phyloP scores from a whole-genome alignment of 2,329 filamentous ascomycete species.

The Colletotrichum spaethianum region DNA sequence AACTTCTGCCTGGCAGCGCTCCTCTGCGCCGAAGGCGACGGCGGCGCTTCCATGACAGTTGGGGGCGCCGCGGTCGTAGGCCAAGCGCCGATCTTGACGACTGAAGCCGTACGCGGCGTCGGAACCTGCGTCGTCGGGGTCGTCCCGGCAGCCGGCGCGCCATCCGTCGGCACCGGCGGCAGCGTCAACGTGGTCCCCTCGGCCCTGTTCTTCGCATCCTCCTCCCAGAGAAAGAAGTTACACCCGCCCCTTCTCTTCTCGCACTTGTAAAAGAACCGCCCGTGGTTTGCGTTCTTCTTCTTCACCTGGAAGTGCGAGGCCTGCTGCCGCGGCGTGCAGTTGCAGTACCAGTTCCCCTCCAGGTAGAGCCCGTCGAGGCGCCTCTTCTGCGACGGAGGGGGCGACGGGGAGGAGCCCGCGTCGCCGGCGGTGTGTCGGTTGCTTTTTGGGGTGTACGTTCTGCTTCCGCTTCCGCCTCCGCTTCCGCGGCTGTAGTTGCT shows the following conservation, averaged over 20 bases:
- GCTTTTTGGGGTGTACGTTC: constrained; percentile 1
- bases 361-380: constrained; percentile 52
- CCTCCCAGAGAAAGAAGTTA: constrained; percentile 62
- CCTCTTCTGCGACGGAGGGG: constrained; percentile 47
- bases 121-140: not conserved
- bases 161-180: constrained; percentile 29
- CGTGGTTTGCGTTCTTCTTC: constrained; percentile 56
- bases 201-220: constrained; percentile 50
- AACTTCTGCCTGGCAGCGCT: constrained; percentile 41
- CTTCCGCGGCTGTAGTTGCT: not conserved
- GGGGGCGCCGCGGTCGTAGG: constrained; percentile 45
- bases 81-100: not conserved
- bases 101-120: constrained; percentile 42
- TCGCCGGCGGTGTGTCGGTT: not conserved
- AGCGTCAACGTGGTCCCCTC: constrained; percentile 25
- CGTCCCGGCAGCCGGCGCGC: not conserved
- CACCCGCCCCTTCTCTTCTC: constrained; percentile 51
- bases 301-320: constrained; percentile 55
- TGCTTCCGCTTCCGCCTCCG: not conserved
- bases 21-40: constrained; percentile 31
- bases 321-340: constrained; percentile 57
- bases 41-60: constrained; percentile 45
- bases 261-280: constrained; percentile 60
- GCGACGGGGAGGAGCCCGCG: constrained; percentile 14
- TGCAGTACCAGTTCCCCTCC: constrained; percentile 56